These are phyloP conservation scores for Haemoproteus tartakovskyi DNA, from an alignment of 169 alveolate genomes.

Conservation along the genomic window DNA sequence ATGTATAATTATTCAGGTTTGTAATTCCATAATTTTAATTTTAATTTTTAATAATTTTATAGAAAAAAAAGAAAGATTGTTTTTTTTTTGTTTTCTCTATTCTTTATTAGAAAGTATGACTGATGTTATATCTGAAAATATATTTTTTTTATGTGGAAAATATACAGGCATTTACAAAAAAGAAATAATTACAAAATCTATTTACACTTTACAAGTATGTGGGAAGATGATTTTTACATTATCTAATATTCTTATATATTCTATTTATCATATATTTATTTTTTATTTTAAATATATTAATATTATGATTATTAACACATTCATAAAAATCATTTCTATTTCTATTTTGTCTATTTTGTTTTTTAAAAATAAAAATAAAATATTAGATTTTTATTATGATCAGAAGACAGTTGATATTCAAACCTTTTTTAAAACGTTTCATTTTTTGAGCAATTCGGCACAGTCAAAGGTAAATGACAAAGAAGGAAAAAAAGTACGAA, in stretches of 20 bases:
- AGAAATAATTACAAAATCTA: constrained; percentile 34
- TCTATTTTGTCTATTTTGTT: constrained; percentile 39
- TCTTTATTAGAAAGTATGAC: constrained; percentile 60
- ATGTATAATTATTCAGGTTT: constrained; percentile 57
- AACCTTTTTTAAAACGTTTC: too few relatives aligned
- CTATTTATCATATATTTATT: constrained; percentile 43
- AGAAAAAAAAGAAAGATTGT: constrained; percentile 28
- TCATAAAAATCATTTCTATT: constrained; percentile 48
- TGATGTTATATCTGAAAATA: constrained; percentile 63
- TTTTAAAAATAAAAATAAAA: constrained; percentile 55
- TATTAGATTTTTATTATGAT: constrained; percentile 5
- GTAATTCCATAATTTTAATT: constrained; percentile 39
- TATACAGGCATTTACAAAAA: constrained; percentile 55
- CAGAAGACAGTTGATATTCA: too few relatives aligned
- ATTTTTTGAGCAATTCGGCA: too few relatives aligned
- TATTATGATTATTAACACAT: constrained; percentile 61
- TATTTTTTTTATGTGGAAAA: constrained; percentile 65
- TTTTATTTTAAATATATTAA: constrained; percentile 24
- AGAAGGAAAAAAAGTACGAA: too few relatives aligned
- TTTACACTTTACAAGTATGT: constrained; percentile 49
- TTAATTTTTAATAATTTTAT: constrained; percentile 44
- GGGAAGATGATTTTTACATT: constrained; percentile 59
- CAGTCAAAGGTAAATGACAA: too few relatives aligned
- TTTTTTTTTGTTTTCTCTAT: constrained; percentile 63
- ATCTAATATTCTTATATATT: constrained; percentile 51